Base-by-base conservation (phyloP, 345 rosid species). In the Gossypium rotundifolium region DNA sequence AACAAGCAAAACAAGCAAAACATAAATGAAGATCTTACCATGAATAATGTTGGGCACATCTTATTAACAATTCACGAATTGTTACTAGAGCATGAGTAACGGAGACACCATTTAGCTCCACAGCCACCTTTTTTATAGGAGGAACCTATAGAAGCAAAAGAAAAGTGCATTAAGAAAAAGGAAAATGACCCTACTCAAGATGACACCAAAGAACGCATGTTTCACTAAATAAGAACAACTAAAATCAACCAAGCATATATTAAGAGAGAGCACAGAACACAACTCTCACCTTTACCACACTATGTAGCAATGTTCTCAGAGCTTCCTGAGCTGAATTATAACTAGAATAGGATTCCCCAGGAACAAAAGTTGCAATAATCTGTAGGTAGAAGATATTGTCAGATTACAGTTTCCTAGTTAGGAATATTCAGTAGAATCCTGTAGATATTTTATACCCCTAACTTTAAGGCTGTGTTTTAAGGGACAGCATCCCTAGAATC, bases 31-130 rank as follows among this genome's bases (percentile, higher is more conserved):
- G 23, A 69, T 29, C 76, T 80, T 81, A 92, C 98, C 98, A 94
- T 84, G 97, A 88, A 85, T 92, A 94, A 81, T 94, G 98, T 74
- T 88, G 91, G 70, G 93, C 89, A 74, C 94, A 90, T 87, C 88
- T 88, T 62, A 87, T 71, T 73, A 82, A 75, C 71, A 94, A 82
- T 77, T 92, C 97, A 55, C 90, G 94, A 75, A 86, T 46, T 42
- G 97, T 92, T 78, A 92, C 88, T 85, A 94, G 77, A 78, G 97
- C 98, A 86, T 94, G 97, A 66, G 92, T 94, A 75, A 94, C 86
- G 60, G 86, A 85, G 77, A 94, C 89, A 38, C 98, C 98, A 83
- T 94, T 94, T 77, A 94, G 92, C 83, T 94, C 98, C 58, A 90
- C 96, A 69, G 80, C 93, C 91, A 87, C 86, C 85, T 88, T 90